These are phyloP conservation scores for Aspergillus fijiensis DNA, from an alignment of 2,329 filamentous ascomycete species.

Conservation along the genomic window DNA sequence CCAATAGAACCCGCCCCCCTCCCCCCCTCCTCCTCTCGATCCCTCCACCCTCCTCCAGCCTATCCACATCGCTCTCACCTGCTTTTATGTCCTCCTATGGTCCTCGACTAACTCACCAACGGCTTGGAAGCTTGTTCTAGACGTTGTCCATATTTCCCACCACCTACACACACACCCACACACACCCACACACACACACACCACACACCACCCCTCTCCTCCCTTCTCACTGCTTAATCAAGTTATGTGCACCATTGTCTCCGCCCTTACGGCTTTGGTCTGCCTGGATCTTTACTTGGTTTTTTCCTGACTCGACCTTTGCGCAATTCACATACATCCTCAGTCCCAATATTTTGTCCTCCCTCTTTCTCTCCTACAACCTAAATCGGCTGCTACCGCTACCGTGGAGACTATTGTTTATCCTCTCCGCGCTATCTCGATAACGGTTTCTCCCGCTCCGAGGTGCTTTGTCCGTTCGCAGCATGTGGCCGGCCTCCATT, in stretches of 20 bases:
- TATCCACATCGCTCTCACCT: conserved; percentile 13
- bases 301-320: conserved; percentile 14
- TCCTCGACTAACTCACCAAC: conserved; percentile 14
- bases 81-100: conserved; percentile 13
- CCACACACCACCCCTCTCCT: neutral
- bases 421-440: neutral
- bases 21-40: conserved; percentile 1
- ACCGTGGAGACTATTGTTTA: conserved; percentile 2
- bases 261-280: conserved; percentile 16
- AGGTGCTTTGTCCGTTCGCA: conserved; percentile 19
- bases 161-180: conserved; percentile 3
- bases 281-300: conserved; percentile 15
- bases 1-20: neutral
- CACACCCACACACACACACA: neutral
- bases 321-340: conserved; percentile 4
- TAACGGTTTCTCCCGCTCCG: conserved; percentile 6
- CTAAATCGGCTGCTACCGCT: neutral
- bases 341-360: neutral
- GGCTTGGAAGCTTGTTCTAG: conserved; percentile 22
- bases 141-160: conserved; percentile 22
- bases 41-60: neutral
- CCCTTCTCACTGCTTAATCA: conserved; percentile 9
- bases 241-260: conserved; percentile 20
- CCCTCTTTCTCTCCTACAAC: neutral
- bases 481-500: conserved; percentile 40